Evolutionary conservation across 495 filamentous ascomycete species (phyloP).

Genomic region (Parathielavia appendiculata): DNA sequence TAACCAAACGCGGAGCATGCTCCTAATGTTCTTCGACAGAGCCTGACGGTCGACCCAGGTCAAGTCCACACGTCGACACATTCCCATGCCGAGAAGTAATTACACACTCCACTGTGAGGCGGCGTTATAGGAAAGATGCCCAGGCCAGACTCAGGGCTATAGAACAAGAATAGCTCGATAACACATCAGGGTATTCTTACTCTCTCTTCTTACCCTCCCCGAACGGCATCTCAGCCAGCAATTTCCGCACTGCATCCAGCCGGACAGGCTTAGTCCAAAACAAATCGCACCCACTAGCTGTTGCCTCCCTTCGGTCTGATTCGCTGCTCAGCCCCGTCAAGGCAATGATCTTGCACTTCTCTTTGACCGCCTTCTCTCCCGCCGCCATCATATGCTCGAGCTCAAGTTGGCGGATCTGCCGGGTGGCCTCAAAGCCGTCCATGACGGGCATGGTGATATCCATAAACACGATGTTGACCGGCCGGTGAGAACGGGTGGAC

Average conservation of each 20-base stretch:
- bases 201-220: neutral
- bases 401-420: conserved; percentile 52
- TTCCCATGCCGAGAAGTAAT: no score
- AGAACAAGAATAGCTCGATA: no score
- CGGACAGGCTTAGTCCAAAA: no score
- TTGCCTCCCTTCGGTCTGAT: conserved; percentile 56
- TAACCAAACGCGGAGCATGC: no score
- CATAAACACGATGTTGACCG: conserved; percentile 52
- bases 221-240: neutral
- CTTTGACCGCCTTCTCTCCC: neutral
- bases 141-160: no score
- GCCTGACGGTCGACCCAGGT: no score
- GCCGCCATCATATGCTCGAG: conserved; percentile 13
- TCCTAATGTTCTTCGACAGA: no score
- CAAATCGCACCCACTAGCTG: neutral
- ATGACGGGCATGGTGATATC: conserved; percentile 66
- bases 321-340: conserved; percentile 64
- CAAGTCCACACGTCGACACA: no score
- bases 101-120: no score
- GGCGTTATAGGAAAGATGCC: no score
- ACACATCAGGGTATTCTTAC: neutral
- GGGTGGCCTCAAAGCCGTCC: conserved; percentile 55
- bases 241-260: no score
- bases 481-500: conserved; percentile 24
- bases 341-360: conserved; percentile 55